Base-by-base conservation (phyloP, 2,329 filamentous ascomycete genomes). In the Ascochyta koolunga region DNA sequence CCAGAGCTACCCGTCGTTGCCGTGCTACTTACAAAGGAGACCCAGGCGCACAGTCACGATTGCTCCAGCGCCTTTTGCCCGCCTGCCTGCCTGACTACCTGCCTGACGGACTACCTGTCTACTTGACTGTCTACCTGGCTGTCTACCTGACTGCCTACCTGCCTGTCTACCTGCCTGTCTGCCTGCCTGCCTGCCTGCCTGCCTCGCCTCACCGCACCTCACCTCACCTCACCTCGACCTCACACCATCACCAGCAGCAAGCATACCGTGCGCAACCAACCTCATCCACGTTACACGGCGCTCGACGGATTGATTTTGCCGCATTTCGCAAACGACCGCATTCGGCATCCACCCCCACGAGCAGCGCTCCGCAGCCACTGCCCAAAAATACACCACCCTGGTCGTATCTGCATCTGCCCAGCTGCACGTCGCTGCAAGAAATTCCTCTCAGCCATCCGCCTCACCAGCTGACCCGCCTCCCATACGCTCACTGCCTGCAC, bases 381-480 rank as follows among this genome's bases (percentile, higher is more conserved):
- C 63, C 56, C 60, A 58, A 57, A 57, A 56, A 50, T 51, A 55
- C 51, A 53, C 56, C 33, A 54, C 55, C 54, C 45, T 38, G 47
- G 53, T 56, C 53, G 40, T 25, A 25, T 35, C 49, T 44, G 43
- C 51, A 18, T 36, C 55, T 55, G 55, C 55, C 54, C 42, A 22
- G 31, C 55, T 58, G 55, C 55, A 58, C 42, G 19, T 50, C 38
- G 45, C 52, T 56, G 52, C 52, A 55, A 41, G 44, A 48, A 55
- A 56, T 58, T 39, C 46, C 41, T 37, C 55, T 41, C 38, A 59
- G 48, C 46, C 46, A 47, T 56, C 58, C 50, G 53, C 43, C 51
- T 45, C 44, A 54, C 54, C 64, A 67, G 63, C 64, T 67, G 64
- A 67, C 64, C 63, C 57, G 63, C 57, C 18, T 53, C 47, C 29